Base-by-base conservation (phyloP, 2,329 filamentous ascomycete genomes). In the Talaromyces islandicus region DNA sequence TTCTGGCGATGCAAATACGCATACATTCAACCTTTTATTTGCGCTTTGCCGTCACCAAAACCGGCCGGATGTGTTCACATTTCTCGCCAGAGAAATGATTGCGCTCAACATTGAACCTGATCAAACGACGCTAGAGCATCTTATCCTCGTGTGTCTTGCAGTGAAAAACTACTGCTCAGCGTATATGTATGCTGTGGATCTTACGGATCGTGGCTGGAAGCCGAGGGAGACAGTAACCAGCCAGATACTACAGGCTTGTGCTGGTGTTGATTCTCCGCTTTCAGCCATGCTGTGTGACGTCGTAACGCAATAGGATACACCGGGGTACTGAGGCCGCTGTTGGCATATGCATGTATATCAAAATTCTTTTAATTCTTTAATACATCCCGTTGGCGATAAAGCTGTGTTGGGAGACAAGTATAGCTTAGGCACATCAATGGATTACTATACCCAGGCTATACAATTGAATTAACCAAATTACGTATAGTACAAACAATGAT, bases 41-140 rank as follows among this genome's bases (percentile, higher is more conserved):
- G 74, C 74, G 51, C 80, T 80, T 61, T 84, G 81, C 64, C 71
- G 73, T 56, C 68, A 64, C 62, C 74, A 66, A 63, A 68, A 69
- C 7, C 78, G 81, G 60, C 82, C 83, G 60, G 77, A 82, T 41
- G 73, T 82, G 6, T 85, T 85, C 51, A 84, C 86, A 72, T 87
- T 85, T 67, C 72, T 88, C 1, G 81, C 84, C 10, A 77, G 80
- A 17, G 86, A 89, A 67, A 86, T 89, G 81, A 75, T 81, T 6
- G 77, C 81, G 10, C 73, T 86, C 9, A 75, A 76, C 7, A 72
- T 88, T 29, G 66, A 75, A 17, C 85, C 87, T 0, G 79, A 86
- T 61, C 68, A 73, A n/a, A 64, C 81, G 19, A 88, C 86, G 0
- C 88, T 88, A 64, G 85, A 88, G 64, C 77, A 81, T 4, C 73